Conservation (phyloP, 768 basidiomycete species). For the Calocybe indica region DNA sequence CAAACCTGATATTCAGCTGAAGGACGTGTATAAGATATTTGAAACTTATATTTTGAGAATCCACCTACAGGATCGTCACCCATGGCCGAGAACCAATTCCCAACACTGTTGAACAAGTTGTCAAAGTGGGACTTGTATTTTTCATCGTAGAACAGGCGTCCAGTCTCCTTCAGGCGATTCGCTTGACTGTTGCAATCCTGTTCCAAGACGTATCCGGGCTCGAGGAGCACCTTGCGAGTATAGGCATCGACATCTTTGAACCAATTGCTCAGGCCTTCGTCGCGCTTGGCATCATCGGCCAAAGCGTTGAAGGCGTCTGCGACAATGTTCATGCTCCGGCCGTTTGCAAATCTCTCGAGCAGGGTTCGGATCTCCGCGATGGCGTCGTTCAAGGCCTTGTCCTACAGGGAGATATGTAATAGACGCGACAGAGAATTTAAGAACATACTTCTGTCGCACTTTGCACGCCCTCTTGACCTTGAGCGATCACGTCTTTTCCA, state of each 20-base stretch:
- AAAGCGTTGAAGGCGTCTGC: constrained; percentile 67
- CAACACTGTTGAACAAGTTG: constrained; percentile 61
- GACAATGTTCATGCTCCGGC: constrained; percentile 57
- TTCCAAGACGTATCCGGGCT: constrained; percentile 83
- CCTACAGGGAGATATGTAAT: constrained; percentile 21
- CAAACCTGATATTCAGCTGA: constrained; percentile 67
- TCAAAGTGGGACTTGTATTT: constrained; percentile 73
- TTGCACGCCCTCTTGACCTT: constrained; percentile 14
- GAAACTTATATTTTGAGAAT: neutral
- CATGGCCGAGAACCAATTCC: constrained; percentile 80
- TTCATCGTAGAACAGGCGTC: constrained; percentile 70
- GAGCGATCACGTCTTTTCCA: constrained; percentile 25
- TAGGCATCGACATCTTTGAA: constrained; percentile 58
- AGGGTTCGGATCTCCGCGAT: constrained; percentile 66
- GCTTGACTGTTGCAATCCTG: constrained; percentile 67
- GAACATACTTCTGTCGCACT: constrained; percentile 20
- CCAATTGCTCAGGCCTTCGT: constrained; percentile 73
- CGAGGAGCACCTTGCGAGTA: constrained; percentile 66
- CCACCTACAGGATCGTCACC: constrained; percentile 64
- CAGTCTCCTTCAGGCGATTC: constrained; percentile 56
- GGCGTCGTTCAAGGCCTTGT: constrained; percentile 51
- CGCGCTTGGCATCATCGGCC: constrained; percentile 67
- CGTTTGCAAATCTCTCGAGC: constrained; percentile 88
- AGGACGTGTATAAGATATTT: neutral
- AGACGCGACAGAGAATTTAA: neutral